These are phyloP conservation scores for Monsonia emarginata DNA, from an alignment of 441 rosid species.

Conservation along the genomic window DNA sequence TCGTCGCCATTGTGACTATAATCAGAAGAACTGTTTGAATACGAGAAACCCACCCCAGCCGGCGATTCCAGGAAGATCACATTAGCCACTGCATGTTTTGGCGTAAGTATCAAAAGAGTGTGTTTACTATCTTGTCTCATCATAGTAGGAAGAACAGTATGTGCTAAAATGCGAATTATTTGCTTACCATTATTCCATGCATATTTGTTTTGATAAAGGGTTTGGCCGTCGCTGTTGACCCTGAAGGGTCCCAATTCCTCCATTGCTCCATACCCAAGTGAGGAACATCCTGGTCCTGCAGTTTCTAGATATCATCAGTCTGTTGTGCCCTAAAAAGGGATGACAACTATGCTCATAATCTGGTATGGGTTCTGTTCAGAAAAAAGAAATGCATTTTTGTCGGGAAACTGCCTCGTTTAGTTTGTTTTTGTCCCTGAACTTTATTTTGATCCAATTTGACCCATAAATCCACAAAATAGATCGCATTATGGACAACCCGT, in stretches of 20 bases:
- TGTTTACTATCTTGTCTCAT: neutral
- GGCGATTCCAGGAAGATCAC: slow-evolving; percentile 32
- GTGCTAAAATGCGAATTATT: neutral
- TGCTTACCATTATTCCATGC: slow-evolving; percentile 33
- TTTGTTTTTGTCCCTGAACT: no score
- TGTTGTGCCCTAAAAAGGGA: no score
- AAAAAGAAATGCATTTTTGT: no score
- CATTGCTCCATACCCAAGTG: slow-evolving; percentile 33
- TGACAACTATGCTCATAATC: neutral
- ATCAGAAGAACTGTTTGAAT: slow-evolving; percentile 25
- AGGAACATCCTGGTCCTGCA: slow-evolving; percentile 34
- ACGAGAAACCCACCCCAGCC: slow-evolving; percentile 34
- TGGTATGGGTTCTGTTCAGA: no score
- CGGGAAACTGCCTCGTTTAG: no score
- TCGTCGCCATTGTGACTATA: slow-evolving; percentile 18
- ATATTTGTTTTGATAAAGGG: slow-evolving; percentile 21
- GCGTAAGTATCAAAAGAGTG: neutral
- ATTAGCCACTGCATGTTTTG: slow-evolving; percentile 21
- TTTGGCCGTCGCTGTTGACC: slow-evolving; percentile 22
- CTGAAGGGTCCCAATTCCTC: slow-evolving; percentile 35
- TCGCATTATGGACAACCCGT: no score
- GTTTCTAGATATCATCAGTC: neutral
- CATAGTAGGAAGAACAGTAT: neutral
- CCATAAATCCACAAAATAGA: no score
- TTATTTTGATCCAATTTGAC: no score